A percentile compares a stretch with the other conserved stretches of the same genome.
phyloP scores from a whole-genome alignment of 1,284 basidiomycete genomes.

The Spongiforma sp. region DNA sequence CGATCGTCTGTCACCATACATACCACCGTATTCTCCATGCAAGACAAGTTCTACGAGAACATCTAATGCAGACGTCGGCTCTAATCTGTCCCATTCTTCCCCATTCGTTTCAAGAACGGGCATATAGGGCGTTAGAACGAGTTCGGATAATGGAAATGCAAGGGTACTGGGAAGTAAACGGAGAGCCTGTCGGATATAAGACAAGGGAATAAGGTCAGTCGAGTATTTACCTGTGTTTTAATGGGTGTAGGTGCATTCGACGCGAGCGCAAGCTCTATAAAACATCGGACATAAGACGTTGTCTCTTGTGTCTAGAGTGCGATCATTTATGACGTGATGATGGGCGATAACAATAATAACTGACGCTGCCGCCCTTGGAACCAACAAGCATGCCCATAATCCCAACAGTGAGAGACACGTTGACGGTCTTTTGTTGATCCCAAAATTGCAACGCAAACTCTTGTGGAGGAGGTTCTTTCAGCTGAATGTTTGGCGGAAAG shows the following conservation, averaged over 20 bases:
- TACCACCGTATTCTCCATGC: conserved; percentile 79
- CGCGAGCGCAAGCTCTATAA: conserved; percentile 88
- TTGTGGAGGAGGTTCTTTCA: conserved; percentile 78
- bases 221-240: conserved; percentile 74
- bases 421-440: conserved; percentile 89
- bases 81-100: conserved; percentile 87
- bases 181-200: conserved; percentile 54
- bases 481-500: conserved; percentile 76
- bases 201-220: conserved; percentile 11
- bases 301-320: conserved; percentile 57
- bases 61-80: conserved; percentile 78
- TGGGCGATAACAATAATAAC: background rate
- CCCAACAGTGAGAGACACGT: conserved; percentile 78
- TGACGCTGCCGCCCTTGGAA: conserved; percentile 72
- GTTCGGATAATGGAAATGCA: conserved; percentile 63
- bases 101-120: conserved; percentile 84
- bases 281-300: conserved; percentile 78
- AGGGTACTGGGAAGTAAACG: conserved; percentile 68
- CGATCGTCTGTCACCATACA: conserved; percentile 56
- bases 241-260: conserved; percentile 90
- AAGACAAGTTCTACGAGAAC: conserved; percentile 74
- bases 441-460: conserved; percentile 97
- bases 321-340: conserved; percentile 6
- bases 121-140: conserved; percentile 76
- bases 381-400: conserved; percentile 80